Conservation (phyloP, 140 eudicot species). For the Ambrosia hybrid region DNA sequence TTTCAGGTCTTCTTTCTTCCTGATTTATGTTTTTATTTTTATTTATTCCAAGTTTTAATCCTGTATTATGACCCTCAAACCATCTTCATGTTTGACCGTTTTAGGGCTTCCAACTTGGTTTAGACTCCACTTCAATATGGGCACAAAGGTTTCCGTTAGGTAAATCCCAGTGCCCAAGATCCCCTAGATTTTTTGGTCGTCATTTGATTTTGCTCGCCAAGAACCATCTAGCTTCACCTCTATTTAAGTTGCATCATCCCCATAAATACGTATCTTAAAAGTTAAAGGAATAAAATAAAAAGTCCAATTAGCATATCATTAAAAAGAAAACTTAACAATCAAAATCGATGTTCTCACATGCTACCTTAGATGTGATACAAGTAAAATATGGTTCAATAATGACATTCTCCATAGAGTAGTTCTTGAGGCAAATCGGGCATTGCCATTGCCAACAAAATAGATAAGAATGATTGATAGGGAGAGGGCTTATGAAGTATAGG, state of each 20-base stretch:
- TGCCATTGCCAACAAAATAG: slow-evolving; percentile 64
- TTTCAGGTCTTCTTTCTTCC: slow-evolving; percentile 65
- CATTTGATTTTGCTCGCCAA: slow-evolving; percentile 79
- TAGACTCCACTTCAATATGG: slow-evolving; percentile 43
- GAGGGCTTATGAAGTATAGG: background rate
- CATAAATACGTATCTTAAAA: slow-evolving; percentile 63
- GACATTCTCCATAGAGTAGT: slow-evolving; percentile 72
- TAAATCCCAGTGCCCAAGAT: slow-evolving; percentile 76
- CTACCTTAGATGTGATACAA: slow-evolving; percentile 67
- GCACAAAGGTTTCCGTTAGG: slow-evolving; percentile 74
- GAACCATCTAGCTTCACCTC: slow-evolving; percentile 44
- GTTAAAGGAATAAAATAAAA: background rate
- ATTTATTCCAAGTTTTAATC: slow-evolving; percentile 66
- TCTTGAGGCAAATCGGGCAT: slow-evolving; percentile 89
- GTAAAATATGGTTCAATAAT: slow-evolving; percentile 83
- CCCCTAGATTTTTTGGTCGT: slow-evolving; percentile 64
- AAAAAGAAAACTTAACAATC: background rate
- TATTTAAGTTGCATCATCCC: slow-evolving; percentile 78
- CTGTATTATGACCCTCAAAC: slow-evolving; percentile 58
- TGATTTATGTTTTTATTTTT: slow-evolving; percentile 62
- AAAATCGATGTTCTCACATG: background rate
- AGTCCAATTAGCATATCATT: background rate
- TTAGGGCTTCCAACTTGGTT: slow-evolving; percentile 52
- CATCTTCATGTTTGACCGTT: slow-evolving; percentile 69
- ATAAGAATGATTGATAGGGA: background rate